Evolutionary conservation across 2,329 filamentous ascomycete species (phyloP), one percentile per base, ranked within the genome.

Genomic region (Colletotrichum sojae): DNA sequence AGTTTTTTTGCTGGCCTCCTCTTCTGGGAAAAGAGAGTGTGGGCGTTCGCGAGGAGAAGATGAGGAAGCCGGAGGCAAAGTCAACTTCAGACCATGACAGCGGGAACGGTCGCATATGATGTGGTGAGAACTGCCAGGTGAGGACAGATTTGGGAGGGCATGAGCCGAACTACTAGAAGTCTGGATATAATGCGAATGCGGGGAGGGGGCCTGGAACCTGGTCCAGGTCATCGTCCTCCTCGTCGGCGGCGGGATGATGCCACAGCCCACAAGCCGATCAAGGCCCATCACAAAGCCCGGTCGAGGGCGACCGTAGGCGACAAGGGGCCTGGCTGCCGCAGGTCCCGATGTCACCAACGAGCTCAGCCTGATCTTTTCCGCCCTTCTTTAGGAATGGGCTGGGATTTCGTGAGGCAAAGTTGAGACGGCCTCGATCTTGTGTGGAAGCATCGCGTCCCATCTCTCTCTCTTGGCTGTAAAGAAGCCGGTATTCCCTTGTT

Each of bases 351-450:
- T 54, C 60, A 48, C n/a, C 16, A 45, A 31, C 16, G 8, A 40
- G 10, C n/a, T 54, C 27, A 39, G 48, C 55, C 62, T 40, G 55
- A 60, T 49, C 13, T 46, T 12, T 20, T 56, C n/a, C 8, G 16
- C 12, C n/a, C 46, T 20, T 20, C 31, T 36, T 49, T 43, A 15
- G 51, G 51, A 9, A 55, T n/a, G 16, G 55, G 36, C 45, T 46
- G 51, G 62, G 40, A 36, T 27, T 27, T 60, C 51, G 56, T 66
- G 66, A 66, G 51, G 66, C 66, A 69, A 25, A 69, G 66, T 69
- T 66, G 66, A 66, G 62, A 69, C 62, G 62, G 62, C 20, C 51
- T 52, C 20, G 45, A 56, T 46, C 48, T 36, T 54, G 45, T 56
- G 43, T 66, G 66, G 45, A 31, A 45, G 45, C 18, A 54, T 20